These are phyloP conservation scores for Gaultheria prostrata DNA, from an alignment of 148 eudicot species.

Conservation along the genomic window DNA sequence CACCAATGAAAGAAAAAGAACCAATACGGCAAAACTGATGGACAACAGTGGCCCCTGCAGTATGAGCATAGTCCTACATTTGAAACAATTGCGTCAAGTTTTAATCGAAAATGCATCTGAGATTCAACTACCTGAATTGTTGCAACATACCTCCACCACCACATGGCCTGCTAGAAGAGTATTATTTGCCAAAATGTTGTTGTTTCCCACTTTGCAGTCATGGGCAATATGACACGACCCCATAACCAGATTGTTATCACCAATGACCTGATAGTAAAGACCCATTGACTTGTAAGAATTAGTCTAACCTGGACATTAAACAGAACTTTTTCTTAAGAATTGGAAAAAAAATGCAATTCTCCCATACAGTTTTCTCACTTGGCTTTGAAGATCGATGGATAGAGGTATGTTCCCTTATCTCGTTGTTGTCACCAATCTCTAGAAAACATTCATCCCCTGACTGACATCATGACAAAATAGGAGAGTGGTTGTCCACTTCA, in stretches of 20 bases:
- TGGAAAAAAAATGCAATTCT: not conserved
- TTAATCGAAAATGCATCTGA: not conserved
- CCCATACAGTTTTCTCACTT: constrained; percentile 68
- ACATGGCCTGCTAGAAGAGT: constrained; percentile 93
- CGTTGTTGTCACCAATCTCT: constrained; percentile 87
- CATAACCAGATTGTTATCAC: constrained; percentile 86
- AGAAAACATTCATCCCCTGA: constrained; percentile 78
- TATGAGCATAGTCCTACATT: constrained; percentile 71
- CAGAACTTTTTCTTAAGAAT: not conserved
- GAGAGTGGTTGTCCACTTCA: not conserved
- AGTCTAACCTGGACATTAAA: not conserved
- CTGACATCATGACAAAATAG: constrained; percentile 40
- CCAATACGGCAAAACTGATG: constrained; percentile 93
- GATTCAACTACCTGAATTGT: not conserved
- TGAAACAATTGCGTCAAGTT: constrained; percentile 15
- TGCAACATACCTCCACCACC: constrained; percentile 59
- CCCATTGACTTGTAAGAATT: not conserved
- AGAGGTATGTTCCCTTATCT: constrained; percentile 84
- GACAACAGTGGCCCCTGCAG: constrained; percentile 81
- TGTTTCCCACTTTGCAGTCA: constrained; percentile 91
- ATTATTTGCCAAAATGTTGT: constrained; percentile 81
- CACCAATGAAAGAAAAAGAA: constrained; percentile 86
- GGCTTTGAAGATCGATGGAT: constrained; percentile 86
- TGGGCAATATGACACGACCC: constrained; percentile 95
- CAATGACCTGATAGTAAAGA: constrained; percentile 58